Evolutionary conservation across 2,329 filamentous ascomycete genomes (phyloP).

Genomic region (Aschersonia sp.): DNA sequence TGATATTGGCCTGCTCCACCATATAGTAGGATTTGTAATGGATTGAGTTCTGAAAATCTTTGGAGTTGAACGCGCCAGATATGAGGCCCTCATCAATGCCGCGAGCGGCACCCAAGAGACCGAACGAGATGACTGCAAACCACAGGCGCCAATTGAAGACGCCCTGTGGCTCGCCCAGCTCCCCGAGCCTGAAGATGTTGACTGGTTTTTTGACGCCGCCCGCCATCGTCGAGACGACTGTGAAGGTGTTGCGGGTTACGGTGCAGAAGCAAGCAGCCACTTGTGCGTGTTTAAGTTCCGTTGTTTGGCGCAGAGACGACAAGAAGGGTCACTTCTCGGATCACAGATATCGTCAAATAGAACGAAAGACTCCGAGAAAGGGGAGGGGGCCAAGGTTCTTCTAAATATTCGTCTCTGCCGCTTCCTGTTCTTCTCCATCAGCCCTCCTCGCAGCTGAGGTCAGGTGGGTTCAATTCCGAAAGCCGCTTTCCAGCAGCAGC

Average conservation of each 20-base stretch:
- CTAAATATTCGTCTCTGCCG: too few species aligned
- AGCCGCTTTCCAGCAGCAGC: too few species aligned
- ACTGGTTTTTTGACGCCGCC: slow-evolving; percentile 39
- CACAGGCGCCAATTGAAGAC: slow-evolving; percentile 67
- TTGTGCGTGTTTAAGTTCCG: too few species aligned
- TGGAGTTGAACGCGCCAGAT: slow-evolving; percentile 53
- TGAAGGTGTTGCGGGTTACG: neutral
- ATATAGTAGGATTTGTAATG: slow-evolving; percentile 36
- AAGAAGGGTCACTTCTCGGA: too few species aligned
- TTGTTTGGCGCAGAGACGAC: neutral
- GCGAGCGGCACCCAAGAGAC: slow-evolving; percentile 61
- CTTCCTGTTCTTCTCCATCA: too few species aligned
- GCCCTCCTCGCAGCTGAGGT: too few species aligned
- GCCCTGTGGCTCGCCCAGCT: slow-evolving; percentile 52
- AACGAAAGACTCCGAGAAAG: too few species aligned
- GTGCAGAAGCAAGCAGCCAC: neutral
- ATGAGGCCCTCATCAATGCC: slow-evolving; percentile 75
- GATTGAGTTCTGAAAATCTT: slow-evolving; percentile 46
- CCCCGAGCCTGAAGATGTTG: slow-evolving; percentile 49
- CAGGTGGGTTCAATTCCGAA: too few species aligned
- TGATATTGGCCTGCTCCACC: slow-evolving; percentile 48
- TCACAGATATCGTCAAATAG: too few species aligned
- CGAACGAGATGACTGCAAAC: slow-evolving; percentile 62
- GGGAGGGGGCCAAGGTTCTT: too few species aligned
- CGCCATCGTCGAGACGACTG: slow-evolving; percentile 22